These are phyloP conservation scores for Solanum gracilifrons DNA, from an alignment of 257 asterid genomes.

Conservation along the genomic window DNA sequence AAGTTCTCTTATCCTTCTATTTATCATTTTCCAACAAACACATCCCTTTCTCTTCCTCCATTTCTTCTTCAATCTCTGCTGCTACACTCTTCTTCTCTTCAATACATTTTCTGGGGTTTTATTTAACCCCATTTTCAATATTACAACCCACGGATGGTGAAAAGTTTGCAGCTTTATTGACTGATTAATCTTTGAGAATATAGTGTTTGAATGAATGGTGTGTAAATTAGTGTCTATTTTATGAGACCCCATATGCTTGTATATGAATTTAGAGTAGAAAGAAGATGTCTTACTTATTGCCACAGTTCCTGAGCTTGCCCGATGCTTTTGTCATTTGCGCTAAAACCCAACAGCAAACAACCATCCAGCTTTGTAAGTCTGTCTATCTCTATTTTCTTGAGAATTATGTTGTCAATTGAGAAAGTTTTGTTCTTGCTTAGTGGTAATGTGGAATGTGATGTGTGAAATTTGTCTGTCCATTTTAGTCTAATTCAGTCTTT, in stretches of 20 bases:
- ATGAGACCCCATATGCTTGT: conserved; percentile 2
- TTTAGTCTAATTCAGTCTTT: background rate
- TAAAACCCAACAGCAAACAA: conserved; percentile 40
- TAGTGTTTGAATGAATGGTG: background rate
- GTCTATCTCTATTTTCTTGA: background rate
- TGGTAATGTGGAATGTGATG: background rate
- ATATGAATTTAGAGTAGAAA: conserved; percentile 14
- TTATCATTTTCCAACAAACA: conserved; percentile 27
- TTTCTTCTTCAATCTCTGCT: background rate
- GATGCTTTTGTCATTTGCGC: conserved; percentile 60
- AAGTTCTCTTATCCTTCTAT: conserved; percentile 46
- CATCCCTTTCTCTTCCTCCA: background rate
- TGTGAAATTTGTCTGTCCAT: background rate
- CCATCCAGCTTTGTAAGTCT: conserved; percentile 34
- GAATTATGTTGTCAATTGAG: background rate
- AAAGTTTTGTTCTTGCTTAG: background rate
- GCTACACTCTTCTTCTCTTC: background rate
- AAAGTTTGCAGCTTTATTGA: conserved; percentile 4
- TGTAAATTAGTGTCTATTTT: background rate
- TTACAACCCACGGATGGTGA: background rate
- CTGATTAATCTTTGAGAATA: background rate
- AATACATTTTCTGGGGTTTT: background rate
- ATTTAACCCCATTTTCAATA: background rate
- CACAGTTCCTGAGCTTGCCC: conserved; percentile 87
- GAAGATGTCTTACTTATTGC: conserved; percentile 84